phyloP scores from a whole-genome alignment of 371 early-diverging fungal species.

The Coemansia linderi region DNA sequence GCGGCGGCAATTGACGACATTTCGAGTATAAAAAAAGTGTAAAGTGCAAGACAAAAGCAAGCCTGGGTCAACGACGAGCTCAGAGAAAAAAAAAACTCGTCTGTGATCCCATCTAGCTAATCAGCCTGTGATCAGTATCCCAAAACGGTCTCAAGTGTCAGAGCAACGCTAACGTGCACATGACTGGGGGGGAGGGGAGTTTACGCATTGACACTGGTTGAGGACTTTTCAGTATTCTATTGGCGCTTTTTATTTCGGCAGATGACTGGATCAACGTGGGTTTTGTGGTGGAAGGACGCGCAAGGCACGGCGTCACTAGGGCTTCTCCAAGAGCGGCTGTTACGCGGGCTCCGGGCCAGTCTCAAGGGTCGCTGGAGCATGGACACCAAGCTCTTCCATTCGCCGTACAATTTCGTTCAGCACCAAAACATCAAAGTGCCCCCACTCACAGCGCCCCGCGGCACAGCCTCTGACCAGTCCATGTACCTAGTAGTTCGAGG shows the following conservation, averaged over 20 bases:
- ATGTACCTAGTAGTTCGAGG: conserved; percentile 47
- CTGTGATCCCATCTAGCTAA: conserved; percentile 1
- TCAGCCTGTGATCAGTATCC: neutral
- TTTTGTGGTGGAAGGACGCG: conserved; percentile 51
- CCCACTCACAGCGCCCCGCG: conserved; percentile 1
- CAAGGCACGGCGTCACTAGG: conserved; percentile 51
- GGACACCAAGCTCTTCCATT: conserved; percentile 47
- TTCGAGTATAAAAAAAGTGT: neutral
- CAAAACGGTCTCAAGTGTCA: neutral
- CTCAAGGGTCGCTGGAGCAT: conserved; percentile 51
- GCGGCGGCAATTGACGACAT: conserved; percentile 2
- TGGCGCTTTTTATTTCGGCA: neutral
- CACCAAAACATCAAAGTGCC: conserved; percentile 34
- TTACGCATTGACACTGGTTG: neutral
- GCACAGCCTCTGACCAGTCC: conserved; percentile 46
- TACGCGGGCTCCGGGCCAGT: conserved; percentile 43
- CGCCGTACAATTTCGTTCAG: conserved; percentile 39
- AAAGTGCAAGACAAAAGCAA: neutral
- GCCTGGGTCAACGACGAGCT: neutral
- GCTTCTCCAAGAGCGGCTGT: conserved; percentile 42
- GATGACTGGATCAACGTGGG: conserved; percentile 48
- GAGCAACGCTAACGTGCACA: neutral
- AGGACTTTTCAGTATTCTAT: neutral
- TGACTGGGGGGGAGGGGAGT: too few species aligned
- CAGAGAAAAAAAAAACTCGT: neutral